phyloP scores from a whole-genome alignment of 2,329 filamentous ascomycete species.

The Diplodia intermedia region DNA sequence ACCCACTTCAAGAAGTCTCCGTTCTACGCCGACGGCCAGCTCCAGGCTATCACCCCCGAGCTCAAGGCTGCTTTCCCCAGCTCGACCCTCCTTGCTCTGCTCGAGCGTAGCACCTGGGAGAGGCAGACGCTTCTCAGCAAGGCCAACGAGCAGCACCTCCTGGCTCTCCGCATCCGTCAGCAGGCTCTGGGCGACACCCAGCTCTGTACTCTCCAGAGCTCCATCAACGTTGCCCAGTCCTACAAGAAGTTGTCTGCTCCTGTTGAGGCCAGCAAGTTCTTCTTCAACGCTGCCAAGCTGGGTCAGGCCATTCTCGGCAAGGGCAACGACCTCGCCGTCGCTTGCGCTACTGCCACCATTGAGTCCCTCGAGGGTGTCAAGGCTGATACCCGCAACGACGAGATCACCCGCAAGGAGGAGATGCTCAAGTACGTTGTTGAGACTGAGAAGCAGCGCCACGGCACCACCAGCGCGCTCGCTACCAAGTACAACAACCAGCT shows the following conservation, averaged over 20 bases:
- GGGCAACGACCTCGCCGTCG: slow-evolving; percentile 27
- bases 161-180: slow-evolving; percentile 32
- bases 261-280: slow-evolving; percentile 50
- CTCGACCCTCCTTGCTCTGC: slow-evolving; percentile 55
- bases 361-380: slow-evolving; percentile 22
- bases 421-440: slow-evolving; percentile 39
- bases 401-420: slow-evolving; percentile 37
- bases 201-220: slow-evolving; percentile 26
- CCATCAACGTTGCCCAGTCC: slow-evolving; percentile 32
- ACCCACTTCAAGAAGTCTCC: slow-evolving; percentile 57
- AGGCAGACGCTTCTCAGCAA: slow-evolving; percentile 31
- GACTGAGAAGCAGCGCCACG: slow-evolving; percentile 35
- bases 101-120: slow-evolving; percentile 59
- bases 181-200: slow-evolving; percentile 29
- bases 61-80: slow-evolving; percentile 58
- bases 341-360: slow-evolving; percentile 33
- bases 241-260: slow-evolving; percentile 29
- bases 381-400: slow-evolving; percentile 31
- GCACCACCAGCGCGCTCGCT: slow-evolving; percentile 34
- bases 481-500: slow-evolving; percentile 38
- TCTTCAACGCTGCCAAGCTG: slow-evolving; percentile 39
- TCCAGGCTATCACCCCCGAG: slow-evolving; percentile 53
- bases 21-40: slow-evolving; percentile 50
- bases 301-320: slow-evolving; percentile 34
- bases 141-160: slow-evolving; percentile 31